Evolutionary conservation across 2,329 filamentous ascomycete genomes (phyloP).

Genomic region (Colletotrichum phormii): DNA sequence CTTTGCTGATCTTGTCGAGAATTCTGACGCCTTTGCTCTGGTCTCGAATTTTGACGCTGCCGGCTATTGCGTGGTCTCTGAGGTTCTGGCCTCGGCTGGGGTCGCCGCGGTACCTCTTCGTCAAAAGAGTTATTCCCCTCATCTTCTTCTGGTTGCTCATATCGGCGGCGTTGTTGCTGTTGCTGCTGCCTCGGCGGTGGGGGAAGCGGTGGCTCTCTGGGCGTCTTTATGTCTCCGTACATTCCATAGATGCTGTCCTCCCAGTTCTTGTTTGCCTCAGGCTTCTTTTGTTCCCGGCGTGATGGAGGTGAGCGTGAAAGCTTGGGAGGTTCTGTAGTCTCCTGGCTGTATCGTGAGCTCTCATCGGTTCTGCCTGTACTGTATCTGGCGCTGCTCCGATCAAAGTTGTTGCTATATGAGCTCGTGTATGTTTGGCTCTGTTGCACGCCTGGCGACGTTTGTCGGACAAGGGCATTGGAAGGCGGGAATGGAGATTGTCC

Average conservation of each 20-base stretch:
- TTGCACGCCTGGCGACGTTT: not conserved
- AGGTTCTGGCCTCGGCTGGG: not conserved
- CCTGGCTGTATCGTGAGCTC: constrained; percentile 17
- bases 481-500: constrained; percentile 32
- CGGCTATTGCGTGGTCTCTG: constrained; percentile 1
- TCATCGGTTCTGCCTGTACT: constrained; percentile 22
- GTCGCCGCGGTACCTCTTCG: constrained; percentile 18
- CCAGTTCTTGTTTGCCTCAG: not conserved
- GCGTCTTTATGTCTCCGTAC: constrained; percentile 30
- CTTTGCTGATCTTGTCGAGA: constrained; percentile 9
- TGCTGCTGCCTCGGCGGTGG: not conserved
- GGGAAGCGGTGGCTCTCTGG: constrained; percentile 19
- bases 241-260: constrained; percentile 34
- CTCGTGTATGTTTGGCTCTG: constrained; percentile 18
- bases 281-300: not conserved
- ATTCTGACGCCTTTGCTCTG: constrained; percentile 4
- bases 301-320: not conserved
- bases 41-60: constrained; percentile 2
- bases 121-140: constrained; percentile 22
- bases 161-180: not conserved
- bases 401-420: constrained; percentile 36
- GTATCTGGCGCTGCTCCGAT: constrained; percentile 24
- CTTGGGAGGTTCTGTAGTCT: not conserved
- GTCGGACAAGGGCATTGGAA: constrained; percentile 15
- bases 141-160: not conserved